Conservation (phyloP, 2,329 filamentous ascomycete genomes). For the Rhinocladiella mackenziei region DNA sequence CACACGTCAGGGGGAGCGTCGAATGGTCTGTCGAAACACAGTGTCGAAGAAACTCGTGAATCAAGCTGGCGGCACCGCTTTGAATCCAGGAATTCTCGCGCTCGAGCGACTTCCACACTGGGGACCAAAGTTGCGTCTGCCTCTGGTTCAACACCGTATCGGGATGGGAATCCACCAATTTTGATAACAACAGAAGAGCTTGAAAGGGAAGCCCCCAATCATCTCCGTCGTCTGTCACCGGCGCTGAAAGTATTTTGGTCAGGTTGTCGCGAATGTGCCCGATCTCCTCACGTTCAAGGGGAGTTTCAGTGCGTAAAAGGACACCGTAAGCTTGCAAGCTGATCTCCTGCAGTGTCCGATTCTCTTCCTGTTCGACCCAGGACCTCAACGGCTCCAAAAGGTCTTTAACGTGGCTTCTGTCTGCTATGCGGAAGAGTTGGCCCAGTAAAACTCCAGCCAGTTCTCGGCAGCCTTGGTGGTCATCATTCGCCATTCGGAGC, state of each 20-base stretch:
- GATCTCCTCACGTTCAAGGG: conserved; percentile 53
- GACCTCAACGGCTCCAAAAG: conserved; percentile 67
- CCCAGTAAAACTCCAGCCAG: conserved; percentile 76
- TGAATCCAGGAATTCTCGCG: conserved; percentile 73
- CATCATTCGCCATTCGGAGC: conserved; percentile 81
- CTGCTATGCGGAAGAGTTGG: conserved; percentile 73
- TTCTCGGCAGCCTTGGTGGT: conserved; percentile 77
- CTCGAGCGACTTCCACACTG: conserved; percentile 64
- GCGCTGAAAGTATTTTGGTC: conserved; percentile 5
- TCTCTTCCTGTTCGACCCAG: conserved; percentile 74
- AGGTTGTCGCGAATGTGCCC: conserved; percentile 14
- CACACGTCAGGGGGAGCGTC: conserved; percentile 61
- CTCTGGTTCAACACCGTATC: conserved; percentile 58
- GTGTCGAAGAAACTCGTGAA: conserved; percentile 75
- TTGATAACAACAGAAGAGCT: conserved; percentile 64
- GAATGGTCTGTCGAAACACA: conserved; percentile 57
- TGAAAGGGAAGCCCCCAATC: conserved; percentile 69
- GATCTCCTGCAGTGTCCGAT: conserved; percentile 65
- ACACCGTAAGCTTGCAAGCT: conserved; percentile 77
- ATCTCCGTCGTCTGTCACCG: conserved; percentile 43
- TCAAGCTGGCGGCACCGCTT: conserved; percentile 67
- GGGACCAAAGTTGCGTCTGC: conserved; percentile 65
- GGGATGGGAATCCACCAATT: conserved; percentile 65
- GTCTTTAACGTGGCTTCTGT: conserved; percentile 65
- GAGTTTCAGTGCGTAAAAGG: conserved; percentile 69